phyloP scores from a whole-genome alignment of 257 asterid species.

The Striga asiatica region DNA sequence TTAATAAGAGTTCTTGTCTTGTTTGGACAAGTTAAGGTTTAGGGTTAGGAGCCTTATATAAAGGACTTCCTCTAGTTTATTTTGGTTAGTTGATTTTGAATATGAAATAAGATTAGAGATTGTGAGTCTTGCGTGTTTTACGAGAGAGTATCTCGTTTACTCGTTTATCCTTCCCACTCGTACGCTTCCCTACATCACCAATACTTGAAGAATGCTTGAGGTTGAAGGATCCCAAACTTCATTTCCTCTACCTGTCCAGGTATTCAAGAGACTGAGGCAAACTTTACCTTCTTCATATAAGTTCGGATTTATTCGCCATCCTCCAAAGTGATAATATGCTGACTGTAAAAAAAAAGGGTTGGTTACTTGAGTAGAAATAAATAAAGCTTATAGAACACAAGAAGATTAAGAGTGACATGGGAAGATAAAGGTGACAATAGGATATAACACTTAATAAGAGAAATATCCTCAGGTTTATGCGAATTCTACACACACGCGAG shows the following conservation, averaged over 20 bases:
- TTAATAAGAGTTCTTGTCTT: no score
- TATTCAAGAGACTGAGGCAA: slow-evolving; percentile 93
- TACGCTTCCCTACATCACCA: no score
- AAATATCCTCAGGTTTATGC: no score
- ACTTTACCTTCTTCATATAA: slow-evolving; percentile 98
- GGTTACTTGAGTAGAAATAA: slow-evolving; percentile 1
- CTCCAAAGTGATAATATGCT: slow-evolving; percentile 95
- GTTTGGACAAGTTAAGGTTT: no score
- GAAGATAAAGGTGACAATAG: background rate
- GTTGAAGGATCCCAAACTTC: slow-evolving; percentile 97
- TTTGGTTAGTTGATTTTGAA: no score
- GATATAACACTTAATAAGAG: background rate
- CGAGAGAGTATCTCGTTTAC: no score
- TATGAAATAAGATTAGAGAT: no score
- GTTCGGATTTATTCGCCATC: slow-evolving; percentile 98
- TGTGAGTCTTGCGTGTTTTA: no score
- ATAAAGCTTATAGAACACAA: background rate
- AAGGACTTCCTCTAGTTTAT: no score
- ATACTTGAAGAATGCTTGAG: slow-evolving; percentile 94
- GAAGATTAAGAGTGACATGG: background rate
- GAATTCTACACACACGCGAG: background rate
- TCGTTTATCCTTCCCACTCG: no score
- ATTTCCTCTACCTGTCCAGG: slow-evolving; percentile 99
- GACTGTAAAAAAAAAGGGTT: slow-evolving; percentile 53
- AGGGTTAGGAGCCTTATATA: no score